A percentile compares a stretch with the other conserved stretches of the same genome.
phyloP scores from a whole-genome alignment of 2,329 filamentous ascomycete genomes.

The Fusarium tricinctum region DNA sequence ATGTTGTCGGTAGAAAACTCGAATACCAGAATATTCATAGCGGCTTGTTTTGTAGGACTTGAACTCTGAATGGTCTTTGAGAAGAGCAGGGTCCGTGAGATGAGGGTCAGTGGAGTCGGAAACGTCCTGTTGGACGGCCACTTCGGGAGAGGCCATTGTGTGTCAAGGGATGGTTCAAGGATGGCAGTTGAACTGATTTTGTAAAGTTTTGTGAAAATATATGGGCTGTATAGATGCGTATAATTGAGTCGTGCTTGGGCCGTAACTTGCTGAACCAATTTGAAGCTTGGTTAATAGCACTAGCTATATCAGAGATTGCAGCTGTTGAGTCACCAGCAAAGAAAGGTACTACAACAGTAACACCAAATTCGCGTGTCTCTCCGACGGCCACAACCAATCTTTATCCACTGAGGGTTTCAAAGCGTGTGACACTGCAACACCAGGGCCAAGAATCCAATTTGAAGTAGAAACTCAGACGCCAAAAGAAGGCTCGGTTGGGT shows the following conservation, averaged over 20 bases:
- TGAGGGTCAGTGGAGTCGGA: constrained; percentile 57
- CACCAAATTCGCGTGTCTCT: constrained; percentile 29
- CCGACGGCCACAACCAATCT: constrained; percentile 8
- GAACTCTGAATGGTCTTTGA: constrained; percentile 81
- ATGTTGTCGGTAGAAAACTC: constrained; percentile 87
- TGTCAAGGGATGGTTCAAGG: constrained; percentile 5
- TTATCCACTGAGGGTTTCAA: constrained; percentile 7
- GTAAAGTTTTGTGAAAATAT: constrained; percentile 4
- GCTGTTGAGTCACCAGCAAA: constrained; percentile 40
- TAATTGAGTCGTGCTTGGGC: constrained; percentile 1
- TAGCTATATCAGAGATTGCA: constrained; percentile 28
- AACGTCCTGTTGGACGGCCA: constrained; percentile 41
- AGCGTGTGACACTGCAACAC: background rate
- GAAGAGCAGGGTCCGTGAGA: constrained; percentile 80
- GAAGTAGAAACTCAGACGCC: constrained; percentile 11
- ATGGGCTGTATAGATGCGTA: background rate
- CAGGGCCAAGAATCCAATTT: background rate
- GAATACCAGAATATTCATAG: constrained; percentile 80
- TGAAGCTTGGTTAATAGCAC: constrained; percentile 12
- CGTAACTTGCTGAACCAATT: constrained; percentile 6
- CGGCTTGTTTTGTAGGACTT: constrained; percentile 78
- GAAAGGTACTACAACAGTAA: constrained; percentile 33
- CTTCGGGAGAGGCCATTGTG: constrained; percentile 46
- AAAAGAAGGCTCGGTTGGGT: constrained; percentile 4
- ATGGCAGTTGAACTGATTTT: background rate